A percentile compares a stretch with the other conserved stretches of the same genome.
Conservation (phyloP, 208 protist species). For the Crithidia brevicula region DNA sequence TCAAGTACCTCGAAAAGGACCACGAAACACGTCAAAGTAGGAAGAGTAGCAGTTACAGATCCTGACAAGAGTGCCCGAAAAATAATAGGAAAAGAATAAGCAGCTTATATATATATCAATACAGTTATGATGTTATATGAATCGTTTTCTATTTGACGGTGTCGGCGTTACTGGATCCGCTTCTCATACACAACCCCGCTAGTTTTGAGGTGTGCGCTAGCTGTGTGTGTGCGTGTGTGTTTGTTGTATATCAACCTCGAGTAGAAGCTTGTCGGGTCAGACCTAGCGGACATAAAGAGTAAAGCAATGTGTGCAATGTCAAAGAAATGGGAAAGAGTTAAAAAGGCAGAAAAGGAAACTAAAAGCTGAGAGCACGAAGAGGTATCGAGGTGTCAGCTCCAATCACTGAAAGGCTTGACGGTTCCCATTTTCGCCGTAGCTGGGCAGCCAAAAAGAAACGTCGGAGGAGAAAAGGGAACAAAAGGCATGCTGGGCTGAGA, state of each 20-base stretch:
- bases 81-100: background rate
- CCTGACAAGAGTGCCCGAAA: background rate
- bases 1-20: too few species aligned
- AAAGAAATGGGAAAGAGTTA: background rate
- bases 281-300: background rate
- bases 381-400: constrained; percentile 1
- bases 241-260: too few species aligned
- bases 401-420: too few species aligned
- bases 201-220: too few species aligned
- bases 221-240: constrained; percentile 7
- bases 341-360: constrained; percentile 9
- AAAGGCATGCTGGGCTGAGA: too few species aligned
- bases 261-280: background rate
- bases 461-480: too few species aligned
- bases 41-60: background rate
- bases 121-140: background rate
- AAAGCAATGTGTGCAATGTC: background rate
- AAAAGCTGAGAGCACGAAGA: constrained; percentile 5
- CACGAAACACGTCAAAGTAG: too few species aligned
- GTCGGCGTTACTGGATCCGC: too few species aligned
- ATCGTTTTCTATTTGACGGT: background rate
- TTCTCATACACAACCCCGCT: too few species aligned
- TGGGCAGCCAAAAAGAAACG: too few species aligned
- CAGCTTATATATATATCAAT: background rate
- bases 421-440: too few species aligned